Evolutionary conservation across 176 grass and related monocot species (phyloP).

Genomic region (Raddia guianensis): DNA sequence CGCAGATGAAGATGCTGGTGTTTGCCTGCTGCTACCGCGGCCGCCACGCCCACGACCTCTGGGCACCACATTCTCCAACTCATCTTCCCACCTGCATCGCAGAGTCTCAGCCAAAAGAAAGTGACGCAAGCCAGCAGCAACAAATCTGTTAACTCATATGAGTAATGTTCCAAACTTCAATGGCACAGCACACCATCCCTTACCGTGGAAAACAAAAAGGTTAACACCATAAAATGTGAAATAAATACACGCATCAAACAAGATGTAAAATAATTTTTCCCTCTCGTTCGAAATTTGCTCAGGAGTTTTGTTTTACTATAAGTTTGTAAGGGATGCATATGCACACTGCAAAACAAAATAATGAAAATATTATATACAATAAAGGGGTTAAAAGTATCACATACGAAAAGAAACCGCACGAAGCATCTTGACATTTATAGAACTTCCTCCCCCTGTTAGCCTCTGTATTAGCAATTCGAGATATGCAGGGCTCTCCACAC

Average conservation of each 20-base stretch:
- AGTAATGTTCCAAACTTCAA: background rate
- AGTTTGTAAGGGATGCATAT: conserved; percentile 1
- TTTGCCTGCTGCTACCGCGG: conserved; percentile 42
- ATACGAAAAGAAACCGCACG: conserved; percentile 80
- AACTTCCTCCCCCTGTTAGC: conserved; percentile 89
- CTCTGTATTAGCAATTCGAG: conserved; percentile 75
- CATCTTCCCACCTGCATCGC: conserved; percentile 84
- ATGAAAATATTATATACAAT: background rate
- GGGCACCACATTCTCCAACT: conserved; percentile 46
- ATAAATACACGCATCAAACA: background rate
- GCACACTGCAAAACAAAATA: conserved; percentile 4
- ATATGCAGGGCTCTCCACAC: conserved; percentile 64
- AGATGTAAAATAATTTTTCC: background rate
- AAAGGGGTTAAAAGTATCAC: conserved; percentile 27
- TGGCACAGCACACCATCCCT: background rate
- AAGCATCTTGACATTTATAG: conserved; percentile 72
- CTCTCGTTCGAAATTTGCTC: background rate
- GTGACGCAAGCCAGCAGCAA: background rate
- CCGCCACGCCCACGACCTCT: conserved; percentile 42
- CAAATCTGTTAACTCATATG: background rate
- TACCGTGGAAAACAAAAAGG: background rate
- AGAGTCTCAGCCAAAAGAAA: background rate
- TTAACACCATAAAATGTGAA: background rate
- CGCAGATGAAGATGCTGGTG: conserved; percentile 51
- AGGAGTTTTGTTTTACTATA: background rate